Base-by-base conservation (phyloP, 345 rosid species). In the Anacardium occidentale region DNA sequence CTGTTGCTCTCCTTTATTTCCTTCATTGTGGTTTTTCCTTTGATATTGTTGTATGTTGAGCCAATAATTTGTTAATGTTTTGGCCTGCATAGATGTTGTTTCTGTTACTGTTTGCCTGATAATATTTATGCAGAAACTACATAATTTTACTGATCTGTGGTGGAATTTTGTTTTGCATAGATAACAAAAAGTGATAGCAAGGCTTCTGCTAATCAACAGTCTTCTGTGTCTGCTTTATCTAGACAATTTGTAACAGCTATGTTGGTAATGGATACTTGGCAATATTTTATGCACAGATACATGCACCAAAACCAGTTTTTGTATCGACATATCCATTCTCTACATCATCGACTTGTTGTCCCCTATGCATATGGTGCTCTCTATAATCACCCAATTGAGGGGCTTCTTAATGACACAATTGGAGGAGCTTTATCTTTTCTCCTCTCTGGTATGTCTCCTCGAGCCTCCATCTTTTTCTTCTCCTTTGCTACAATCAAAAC, bases 401-500 rank as follows among this genome's bases (percentile, higher is more conserved):
- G 97, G 25, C 93, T 91, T 60, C 83, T 91, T 26, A 78, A 84
- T 8, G 97, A 92, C 75, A 92, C 97, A 13, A 13, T 92, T 24
- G 96, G 97, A 0, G 96, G 95, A 0, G 97, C 97, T 6, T 72
- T 92, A 61, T 87, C 97, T 76, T 92, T 90, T 82, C 76, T 92
- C 32, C 66, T 90, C 59, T 90, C 97, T 12, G 97, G 95, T 72
- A 91, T 90, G 97, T 83, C 93, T 60, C 90, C 97, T 20, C 82
- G 93, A 77, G 75, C 89, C 18, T 91, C 95, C 54, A 88, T 91
- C 57, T 88, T 86, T 77, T 91, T 91, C 83, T 92, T 92, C 91
- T 90, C 96, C 8, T 90, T 92, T n/a, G 93, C 93, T 58, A 92
- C 95, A 34, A 84, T 92, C 78, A 92, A 92, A 78, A 90, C 93